Percentiles rank a stretch among this genome's conserved stretches.
phyloP scores from a whole-genome alignment of 2,329 filamentous ascomycete species.

The Sporothrix inflata region DNA sequence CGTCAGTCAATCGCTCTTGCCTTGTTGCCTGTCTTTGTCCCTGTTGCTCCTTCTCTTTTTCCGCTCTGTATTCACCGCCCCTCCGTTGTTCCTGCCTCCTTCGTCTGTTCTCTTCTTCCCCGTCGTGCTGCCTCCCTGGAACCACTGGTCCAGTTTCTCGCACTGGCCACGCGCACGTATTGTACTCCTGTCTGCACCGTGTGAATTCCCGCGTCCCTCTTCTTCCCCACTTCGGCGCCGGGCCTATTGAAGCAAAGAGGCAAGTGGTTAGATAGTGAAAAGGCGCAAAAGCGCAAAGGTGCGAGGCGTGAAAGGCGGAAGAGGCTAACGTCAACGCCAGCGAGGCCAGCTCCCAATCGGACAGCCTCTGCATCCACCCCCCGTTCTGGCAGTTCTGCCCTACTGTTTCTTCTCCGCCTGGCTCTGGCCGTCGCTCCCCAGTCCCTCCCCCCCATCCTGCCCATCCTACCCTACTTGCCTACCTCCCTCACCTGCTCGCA shows the following conservation, averaged over 20 bases:
- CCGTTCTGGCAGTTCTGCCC: constrained; percentile 17
- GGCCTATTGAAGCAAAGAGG: constrained; percentile 20
- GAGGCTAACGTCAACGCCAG: constrained; percentile 22
- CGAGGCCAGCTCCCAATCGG: constrained; percentile 18
- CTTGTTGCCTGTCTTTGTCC: neutral
- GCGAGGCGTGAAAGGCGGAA: constrained; percentile 6
- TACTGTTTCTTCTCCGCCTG: constrained; percentile 15
- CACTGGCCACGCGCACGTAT: neutral
- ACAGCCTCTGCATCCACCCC: constrained; percentile 19
- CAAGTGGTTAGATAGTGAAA: constrained; percentile 10
- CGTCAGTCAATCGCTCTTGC: neutral
- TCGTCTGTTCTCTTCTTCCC: neutral
- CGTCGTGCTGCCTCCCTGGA: neutral
- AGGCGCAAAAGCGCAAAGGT: neutral
- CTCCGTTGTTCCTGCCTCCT: neutral
- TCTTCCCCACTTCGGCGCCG: constrained; percentile 15
- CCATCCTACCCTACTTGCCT: constrained; percentile 15
- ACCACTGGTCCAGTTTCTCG: neutral
- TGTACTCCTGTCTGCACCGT: neutral
- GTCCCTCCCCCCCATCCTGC: neutral
- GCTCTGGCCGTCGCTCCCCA: neutral
- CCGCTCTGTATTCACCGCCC: neutral
- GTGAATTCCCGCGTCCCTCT: constrained; percentile 18
- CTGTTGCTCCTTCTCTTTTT: neutral
- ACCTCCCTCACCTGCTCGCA: neutral